These are phyloP conservation scores for Coemansia sp. DNA, from an alignment of 192 early-diverging fungal genomes.

Conservation along the genomic window DNA sequence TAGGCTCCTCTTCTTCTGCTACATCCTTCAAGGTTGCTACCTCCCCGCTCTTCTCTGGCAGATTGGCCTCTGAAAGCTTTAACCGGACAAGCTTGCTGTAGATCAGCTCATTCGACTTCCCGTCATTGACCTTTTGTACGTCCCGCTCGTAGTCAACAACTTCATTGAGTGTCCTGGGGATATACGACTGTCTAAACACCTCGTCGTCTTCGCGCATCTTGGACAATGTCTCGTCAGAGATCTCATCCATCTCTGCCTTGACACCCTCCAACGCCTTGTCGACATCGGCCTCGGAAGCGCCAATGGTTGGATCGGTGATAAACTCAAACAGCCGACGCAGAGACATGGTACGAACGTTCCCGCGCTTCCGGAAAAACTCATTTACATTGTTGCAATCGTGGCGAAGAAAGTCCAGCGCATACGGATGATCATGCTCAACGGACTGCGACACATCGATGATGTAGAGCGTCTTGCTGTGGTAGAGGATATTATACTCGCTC, in stretches of 20 bases:
- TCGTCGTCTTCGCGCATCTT: conserved; percentile 76
- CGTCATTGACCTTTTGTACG: conserved; percentile 71
- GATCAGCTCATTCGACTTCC: conserved; percentile 66
- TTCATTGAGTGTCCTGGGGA: conserved; percentile 90
- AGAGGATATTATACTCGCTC: conserved; percentile 96
- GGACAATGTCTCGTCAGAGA: conserved; percentile 55
- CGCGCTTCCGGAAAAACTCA: conserved; percentile 87
- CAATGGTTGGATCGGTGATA: conserved; percentile 67
- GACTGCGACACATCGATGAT: conserved; percentile 99
- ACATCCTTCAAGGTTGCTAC: background rate
- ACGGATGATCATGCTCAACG: conserved; percentile 97
- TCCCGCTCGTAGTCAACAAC: conserved; percentile 88
- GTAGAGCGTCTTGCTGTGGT: conserved; percentile 79
- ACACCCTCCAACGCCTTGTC: conserved; percentile 73
- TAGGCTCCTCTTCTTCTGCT: background rate
- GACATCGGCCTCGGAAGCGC: conserved; percentile 64
- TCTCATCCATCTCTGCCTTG: conserved; percentile 41
- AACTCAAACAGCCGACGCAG: conserved; percentile 89
- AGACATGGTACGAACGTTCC: conserved; percentile 69
- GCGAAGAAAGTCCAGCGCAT: conserved; percentile 92
- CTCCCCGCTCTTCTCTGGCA: conserved; percentile 7
- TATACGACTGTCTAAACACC: conserved; percentile 89
- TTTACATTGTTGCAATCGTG: conserved; percentile 94
- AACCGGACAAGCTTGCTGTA: conserved; percentile 62
- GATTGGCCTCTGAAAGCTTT: conserved; percentile 56